A percentile compares a stretch with the other conserved stretches of the same genome.
These are phyloP conservation scores for Yarrowia sp. DNA, from an alignment of 805 yeast genomes.

Conservation along the genomic window DNA sequence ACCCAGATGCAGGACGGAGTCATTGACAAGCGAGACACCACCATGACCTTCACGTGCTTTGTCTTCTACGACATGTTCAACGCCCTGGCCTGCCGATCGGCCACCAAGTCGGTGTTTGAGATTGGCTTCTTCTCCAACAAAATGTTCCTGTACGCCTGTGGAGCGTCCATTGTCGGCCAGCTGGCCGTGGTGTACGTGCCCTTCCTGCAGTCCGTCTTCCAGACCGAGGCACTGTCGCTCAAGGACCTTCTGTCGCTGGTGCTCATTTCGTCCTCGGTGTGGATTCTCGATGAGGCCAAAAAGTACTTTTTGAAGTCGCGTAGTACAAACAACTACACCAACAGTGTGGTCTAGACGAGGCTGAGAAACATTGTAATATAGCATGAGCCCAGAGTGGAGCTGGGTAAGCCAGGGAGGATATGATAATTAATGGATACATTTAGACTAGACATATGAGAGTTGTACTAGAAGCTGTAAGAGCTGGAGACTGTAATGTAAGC, in stretches of 20 bases:
- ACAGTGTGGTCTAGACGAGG: slow-evolving; percentile 27
- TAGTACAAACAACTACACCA: slow-evolving; percentile 25
- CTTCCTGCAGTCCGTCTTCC: slow-evolving; percentile 89
- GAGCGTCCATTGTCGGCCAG: slow-evolving; percentile 87
- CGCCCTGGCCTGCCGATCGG: slow-evolving; percentile 91
- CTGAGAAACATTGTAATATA: slow-evolving; percentile 20
- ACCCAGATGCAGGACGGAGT: slow-evolving; percentile 82
- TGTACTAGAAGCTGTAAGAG: too few species aligned
- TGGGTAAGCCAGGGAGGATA: slow-evolving; percentile 17
- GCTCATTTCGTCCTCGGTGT: slow-evolving; percentile 75
- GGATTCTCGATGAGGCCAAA: slow-evolving; percentile 82
- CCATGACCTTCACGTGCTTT: slow-evolving; percentile 98
- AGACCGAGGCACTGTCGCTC: slow-evolving; percentile 85
- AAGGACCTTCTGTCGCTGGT: slow-evolving; percentile 71
- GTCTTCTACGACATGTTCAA: slow-evolving; percentile 96
- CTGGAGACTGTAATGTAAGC: too few species aligned
- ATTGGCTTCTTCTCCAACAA: slow-evolving; percentile 77
- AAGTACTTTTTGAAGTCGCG: slow-evolving; percentile 54
- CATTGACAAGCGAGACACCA: slow-evolving; percentile 93
- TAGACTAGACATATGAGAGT: not conserved
- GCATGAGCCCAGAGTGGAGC: slow-evolving; percentile 17
- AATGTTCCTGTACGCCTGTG: slow-evolving; percentile 94
- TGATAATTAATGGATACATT: slow-evolving; percentile 27
- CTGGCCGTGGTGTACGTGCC: slow-evolving; percentile 92
- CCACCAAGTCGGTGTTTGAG: slow-evolving; percentile 80